Conservation (phyloP, 768 basidiomycete species). For the Cyclocybe cylindracea region DNA sequence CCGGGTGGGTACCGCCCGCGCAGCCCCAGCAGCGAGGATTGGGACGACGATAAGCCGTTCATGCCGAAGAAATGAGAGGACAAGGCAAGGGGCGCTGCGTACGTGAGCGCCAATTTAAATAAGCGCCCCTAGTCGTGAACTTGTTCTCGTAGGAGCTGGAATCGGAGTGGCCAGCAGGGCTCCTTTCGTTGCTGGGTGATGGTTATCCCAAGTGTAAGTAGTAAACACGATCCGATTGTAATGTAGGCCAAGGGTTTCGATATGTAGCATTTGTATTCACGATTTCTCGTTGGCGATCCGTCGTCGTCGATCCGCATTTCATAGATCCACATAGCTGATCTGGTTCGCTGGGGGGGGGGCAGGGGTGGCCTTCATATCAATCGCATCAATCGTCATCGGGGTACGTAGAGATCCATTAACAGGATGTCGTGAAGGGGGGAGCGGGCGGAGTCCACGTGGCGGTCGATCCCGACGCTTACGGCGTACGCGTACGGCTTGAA, state of each 20-base stretch:
- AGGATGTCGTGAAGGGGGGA: no score
- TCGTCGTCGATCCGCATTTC: no score
- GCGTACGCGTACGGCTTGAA: constrained; percentile 1
- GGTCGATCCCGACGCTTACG: constrained; percentile 1
- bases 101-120: not conserved
- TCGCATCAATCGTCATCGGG: no score
- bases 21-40: constrained; percentile 32
- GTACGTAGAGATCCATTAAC: no score
- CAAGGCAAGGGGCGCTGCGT: constrained; percentile 18
- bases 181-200: no score
- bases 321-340: no score
- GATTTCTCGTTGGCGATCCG: no score
- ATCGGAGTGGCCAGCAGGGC: no score
- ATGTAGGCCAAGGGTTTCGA: not conserved
- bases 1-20: not conserved
- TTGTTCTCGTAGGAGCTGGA: constrained; percentile 1
- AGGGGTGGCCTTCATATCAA: not conserved
- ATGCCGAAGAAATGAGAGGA: constrained; percentile 32
- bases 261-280: constrained; percentile 1
- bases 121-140: not conserved
- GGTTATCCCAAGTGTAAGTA: no score
- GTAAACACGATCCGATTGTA: no score
- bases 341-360: no score
- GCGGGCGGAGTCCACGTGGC: no score
- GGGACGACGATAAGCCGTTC: constrained; percentile 44